Conservation (phyloP, 352 stramenopile genomes). For the Phytophthora pinifolia region DNA sequence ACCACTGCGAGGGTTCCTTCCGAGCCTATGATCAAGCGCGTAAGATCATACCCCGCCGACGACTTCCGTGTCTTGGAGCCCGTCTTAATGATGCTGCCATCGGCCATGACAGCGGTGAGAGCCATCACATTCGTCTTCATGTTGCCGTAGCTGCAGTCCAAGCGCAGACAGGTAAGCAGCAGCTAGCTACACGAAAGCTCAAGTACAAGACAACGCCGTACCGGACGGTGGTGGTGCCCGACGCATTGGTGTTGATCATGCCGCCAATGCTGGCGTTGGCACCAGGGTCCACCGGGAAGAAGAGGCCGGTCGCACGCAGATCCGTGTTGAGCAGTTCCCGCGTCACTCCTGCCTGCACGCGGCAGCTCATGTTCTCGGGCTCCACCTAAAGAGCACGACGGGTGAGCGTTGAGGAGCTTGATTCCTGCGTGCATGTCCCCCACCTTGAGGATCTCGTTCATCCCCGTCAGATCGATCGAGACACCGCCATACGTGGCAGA, state of each 20-base stretch:
- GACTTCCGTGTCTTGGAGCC: slow-evolving; percentile 93
- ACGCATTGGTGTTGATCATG: slow-evolving; percentile 91
- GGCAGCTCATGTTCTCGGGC: slow-evolving; percentile 71
- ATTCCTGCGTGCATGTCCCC: neutral
- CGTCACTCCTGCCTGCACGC: slow-evolving; percentile 92
- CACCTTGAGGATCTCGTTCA: slow-evolving; percentile 70
- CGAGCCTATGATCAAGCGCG: slow-evolving; percentile 92
- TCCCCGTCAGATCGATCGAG: slow-evolving; percentile 87
- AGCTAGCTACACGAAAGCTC: neutral
- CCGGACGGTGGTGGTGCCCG: slow-evolving; percentile 73
- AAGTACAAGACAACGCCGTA: slow-evolving; percentile 6
- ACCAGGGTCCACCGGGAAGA: slow-evolving; percentile 96
- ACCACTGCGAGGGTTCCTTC: slow-evolving; percentile 96
- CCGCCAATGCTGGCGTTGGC: slow-evolving; percentile 95
- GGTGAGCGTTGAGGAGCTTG: neutral
- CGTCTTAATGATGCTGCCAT: slow-evolving; percentile 84
- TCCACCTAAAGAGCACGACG: slow-evolving; percentile 14
- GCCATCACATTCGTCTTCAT: slow-evolving; percentile 96
- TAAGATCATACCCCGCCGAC: slow-evolving; percentile 96
- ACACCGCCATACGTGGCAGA: slow-evolving; percentile 85
- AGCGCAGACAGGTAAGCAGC: neutral
- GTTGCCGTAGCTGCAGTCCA: slow-evolving; percentile 83
- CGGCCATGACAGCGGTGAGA: slow-evolving; percentile 92
- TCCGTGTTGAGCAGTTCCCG: slow-evolving; percentile 91
- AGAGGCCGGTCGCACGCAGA: slow-evolving; percentile 83